Evolutionary conservation across 495 filamentous ascomycete species (phyloP).

Genomic region (Talaromyces nanjingensis): DNA sequence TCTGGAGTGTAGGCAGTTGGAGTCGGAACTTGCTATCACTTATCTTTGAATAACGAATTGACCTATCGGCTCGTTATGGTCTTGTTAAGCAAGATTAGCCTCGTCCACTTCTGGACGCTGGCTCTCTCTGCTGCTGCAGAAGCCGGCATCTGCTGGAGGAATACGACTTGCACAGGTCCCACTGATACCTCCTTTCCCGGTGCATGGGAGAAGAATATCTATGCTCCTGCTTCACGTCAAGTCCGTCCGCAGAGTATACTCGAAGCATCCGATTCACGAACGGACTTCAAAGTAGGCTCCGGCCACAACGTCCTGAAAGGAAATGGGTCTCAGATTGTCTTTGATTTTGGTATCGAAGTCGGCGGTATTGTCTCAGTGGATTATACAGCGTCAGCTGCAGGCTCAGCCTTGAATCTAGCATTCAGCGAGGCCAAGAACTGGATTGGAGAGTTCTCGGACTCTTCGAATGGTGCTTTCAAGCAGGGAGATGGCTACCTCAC

Average conservation of each 20-base stretch:
- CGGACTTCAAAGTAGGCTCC: background rate
- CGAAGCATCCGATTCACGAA: conserved; percentile 22
- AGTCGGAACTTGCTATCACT: background rate
- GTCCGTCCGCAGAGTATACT: conserved; percentile 43
- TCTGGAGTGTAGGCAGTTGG: background rate
- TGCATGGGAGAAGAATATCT: conserved; percentile 55
- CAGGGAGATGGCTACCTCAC: conserved; percentile 48
- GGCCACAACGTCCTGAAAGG: conserved; percentile 24
- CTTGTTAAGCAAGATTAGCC: conserved; percentile 1
- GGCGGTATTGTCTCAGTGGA: conserved; percentile 48
- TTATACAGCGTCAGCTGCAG: conserved; percentile 37
- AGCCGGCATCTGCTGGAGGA: conserved; percentile 47
- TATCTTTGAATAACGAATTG: background rate
- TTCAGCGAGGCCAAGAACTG: conserved; percentile 58
- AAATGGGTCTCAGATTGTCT: conserved; percentile 43
- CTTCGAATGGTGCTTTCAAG: conserved; percentile 46
- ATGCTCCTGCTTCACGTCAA: conserved; percentile 46
- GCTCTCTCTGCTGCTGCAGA: conserved; percentile 13
- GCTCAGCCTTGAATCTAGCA: conserved; percentile 45
- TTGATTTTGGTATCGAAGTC: conserved; percentile 54
- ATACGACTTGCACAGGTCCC: conserved; percentile 49
- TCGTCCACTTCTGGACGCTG: conserved; percentile 9
- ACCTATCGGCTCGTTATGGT: background rate
- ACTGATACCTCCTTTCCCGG: conserved; percentile 47
- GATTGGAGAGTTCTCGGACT: conserved; percentile 55